These are phyloP conservation scores for Chrysoporthe austroafricana DNA, from an alignment of 2,329 filamentous ascomycete genomes.

Conservation along the genomic window DNA sequence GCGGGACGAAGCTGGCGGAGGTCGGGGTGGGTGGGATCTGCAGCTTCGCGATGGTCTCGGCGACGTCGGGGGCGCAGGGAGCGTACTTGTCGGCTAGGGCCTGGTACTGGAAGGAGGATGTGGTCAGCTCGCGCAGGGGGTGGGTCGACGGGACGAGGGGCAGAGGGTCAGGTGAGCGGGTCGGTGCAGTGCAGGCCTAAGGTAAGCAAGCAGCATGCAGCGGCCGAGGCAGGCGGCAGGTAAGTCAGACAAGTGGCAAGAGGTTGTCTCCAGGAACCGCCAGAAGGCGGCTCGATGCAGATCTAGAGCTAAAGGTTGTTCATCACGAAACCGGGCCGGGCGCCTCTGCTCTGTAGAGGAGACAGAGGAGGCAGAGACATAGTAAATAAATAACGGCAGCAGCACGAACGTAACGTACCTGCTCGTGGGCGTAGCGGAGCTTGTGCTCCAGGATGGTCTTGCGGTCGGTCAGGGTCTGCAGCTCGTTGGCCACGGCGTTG, in stretches of 20 bases:
- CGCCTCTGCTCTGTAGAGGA: not conserved
- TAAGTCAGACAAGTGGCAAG: conserved; percentile 29
- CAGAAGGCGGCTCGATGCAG: conserved; percentile 27
- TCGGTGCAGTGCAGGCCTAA: too few species aligned
- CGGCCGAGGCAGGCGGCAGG: too few species aligned
- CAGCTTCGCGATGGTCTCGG: conserved; percentile 67
- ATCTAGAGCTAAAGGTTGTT: conserved; percentile 39
- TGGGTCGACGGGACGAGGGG: not conserved
- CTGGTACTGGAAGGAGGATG: conserved; percentile 56
- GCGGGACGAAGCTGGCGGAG: conserved; percentile 55
- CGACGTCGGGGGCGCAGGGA: conserved; percentile 66
- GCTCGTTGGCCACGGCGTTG: conserved; percentile 66
- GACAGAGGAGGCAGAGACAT: not conserved
- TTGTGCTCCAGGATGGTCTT: conserved; percentile 70
- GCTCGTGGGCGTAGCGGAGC: conserved; percentile 67
- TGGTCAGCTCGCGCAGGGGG: conserved; percentile 21
- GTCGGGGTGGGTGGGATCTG: conserved; percentile 64
- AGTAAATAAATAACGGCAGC: not conserved
- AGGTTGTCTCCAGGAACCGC: conserved; percentile 29
- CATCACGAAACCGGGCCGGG: conserved; percentile 42
- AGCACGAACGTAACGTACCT: conserved; percentile 51
- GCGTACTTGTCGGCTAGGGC: conserved; percentile 70
- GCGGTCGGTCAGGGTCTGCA: conserved; percentile 64
- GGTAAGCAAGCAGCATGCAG: too few species aligned
- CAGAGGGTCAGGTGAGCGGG: conserved; percentile 16